These are phyloP conservation scores for Tolypocladium ovalisporum DNA, from an alignment of 2,329 filamentous ascomycete species.

Conservation along the genomic window DNA sequence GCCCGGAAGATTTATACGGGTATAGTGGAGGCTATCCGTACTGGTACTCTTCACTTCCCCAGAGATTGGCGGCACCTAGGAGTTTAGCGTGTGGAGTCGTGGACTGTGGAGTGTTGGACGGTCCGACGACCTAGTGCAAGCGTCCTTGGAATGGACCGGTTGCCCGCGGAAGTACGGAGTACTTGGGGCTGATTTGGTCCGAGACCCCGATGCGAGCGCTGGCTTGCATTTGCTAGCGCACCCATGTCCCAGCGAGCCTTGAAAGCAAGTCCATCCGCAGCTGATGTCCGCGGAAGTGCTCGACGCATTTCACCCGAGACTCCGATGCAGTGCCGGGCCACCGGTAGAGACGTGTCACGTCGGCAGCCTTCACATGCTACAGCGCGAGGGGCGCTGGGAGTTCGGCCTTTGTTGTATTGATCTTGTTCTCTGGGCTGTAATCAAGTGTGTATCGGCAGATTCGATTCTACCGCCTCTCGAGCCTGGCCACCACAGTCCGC, in stretches of 20 bases:
- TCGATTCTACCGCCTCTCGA: neutral
- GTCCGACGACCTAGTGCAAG: neutral
- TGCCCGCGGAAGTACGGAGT: neutral
- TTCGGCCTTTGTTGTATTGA: neutral
- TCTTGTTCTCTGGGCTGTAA: neutral
- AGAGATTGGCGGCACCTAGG: no score
- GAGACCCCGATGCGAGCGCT: neutral
- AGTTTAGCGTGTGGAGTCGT: no score
- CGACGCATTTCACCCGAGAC: neutral
- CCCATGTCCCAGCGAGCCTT: no score
- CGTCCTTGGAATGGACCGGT: neutral
- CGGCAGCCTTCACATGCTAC: neutral
- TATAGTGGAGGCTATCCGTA: no score
- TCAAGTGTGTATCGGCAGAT: neutral
- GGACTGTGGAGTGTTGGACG: neutral
- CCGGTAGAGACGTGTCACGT: neutral
- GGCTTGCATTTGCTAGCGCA: no score
- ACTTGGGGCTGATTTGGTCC: neutral
- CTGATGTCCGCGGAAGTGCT: neutral
- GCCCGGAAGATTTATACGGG: no score
- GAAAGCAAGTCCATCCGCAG: neutral
- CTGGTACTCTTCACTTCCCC: no score
- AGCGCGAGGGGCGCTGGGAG: neutral
- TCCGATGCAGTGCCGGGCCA: neutral
- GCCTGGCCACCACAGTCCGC: neutral